A percentile compares a stretch with the other conserved stretches of the same genome.
Conservation (phyloP, 345 rosid genomes). For the Mangifera indica region DNA sequence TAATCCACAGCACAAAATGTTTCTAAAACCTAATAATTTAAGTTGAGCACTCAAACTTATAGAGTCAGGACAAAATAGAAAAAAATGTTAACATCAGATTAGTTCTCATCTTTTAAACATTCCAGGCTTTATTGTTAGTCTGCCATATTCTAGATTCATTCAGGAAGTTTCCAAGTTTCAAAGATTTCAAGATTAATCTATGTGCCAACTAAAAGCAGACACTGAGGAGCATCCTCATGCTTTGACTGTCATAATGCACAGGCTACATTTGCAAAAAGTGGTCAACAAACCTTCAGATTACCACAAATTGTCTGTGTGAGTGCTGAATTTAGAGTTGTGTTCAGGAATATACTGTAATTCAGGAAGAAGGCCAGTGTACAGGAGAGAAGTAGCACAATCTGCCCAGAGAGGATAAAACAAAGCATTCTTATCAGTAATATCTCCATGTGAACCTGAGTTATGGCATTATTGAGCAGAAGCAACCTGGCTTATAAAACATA, state of each 20-base stretch:
- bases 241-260: background rate
- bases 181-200: background rate
- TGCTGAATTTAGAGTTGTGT: constrained; percentile 97
- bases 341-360: constrained; percentile 89
- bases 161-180: background rate
- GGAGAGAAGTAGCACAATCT: constrained; percentile 77
- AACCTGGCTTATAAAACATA: background rate
- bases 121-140: background rate
- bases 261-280: background rate
- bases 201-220: background rate
- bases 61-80: background rate
- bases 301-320: constrained; percentile 96
- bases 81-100: background rate
- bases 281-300: constrained; percentile 73
- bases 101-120: background rate
- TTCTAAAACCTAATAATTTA: background rate
- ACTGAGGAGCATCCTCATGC: background rate
- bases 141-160: background rate
- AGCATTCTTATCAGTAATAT: background rate
- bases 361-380: constrained; percentile 90
- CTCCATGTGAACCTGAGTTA: background rate
- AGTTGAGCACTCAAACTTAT: background rate
- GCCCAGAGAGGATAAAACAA: constrained; percentile 26
- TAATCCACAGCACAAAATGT: background rate
- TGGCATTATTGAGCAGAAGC: background rate